These are phyloP conservation scores for Penicillium sp. DNA, from an alignment of 2,329 filamentous ascomycete genomes.

Conservation along the genomic window DNA sequence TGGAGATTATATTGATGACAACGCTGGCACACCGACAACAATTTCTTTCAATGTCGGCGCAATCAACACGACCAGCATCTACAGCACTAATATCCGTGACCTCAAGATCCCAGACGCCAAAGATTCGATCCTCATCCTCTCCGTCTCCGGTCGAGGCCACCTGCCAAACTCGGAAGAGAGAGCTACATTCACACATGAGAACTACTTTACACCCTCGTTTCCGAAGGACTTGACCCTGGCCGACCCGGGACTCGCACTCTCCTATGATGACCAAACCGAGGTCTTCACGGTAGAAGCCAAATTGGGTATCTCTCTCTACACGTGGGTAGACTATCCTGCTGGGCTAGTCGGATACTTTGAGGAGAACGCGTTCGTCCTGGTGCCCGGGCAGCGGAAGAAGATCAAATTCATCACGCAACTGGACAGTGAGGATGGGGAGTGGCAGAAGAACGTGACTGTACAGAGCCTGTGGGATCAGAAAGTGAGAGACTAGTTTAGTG, in stretches of 20 bases:
- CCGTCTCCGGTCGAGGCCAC: constrained; percentile 50
- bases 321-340: constrained; percentile 60
- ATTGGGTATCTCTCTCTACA: constrained; percentile 57
- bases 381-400: constrained; percentile 50
- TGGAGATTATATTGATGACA: constrained; percentile 47
- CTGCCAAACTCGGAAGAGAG: constrained; percentile 51
- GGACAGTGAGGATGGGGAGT: constrained; percentile 50
- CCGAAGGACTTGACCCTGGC: constrained; percentile 53
- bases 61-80: constrained; percentile 58
- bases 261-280: constrained; percentile 33
- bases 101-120: constrained; percentile 39
- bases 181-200: constrained; percentile 54
- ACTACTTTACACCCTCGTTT: constrained; percentile 55
- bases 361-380: constrained; percentile 58
- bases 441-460: constrained; percentile 55
- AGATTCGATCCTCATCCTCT: constrained; percentile 51
- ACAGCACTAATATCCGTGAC: constrained; percentile 45
- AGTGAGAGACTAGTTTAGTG: neutral
- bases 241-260: constrained; percentile 54
- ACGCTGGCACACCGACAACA: constrained; percentile 40
- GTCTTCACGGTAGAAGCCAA: constrained; percentile 56
- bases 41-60: constrained; percentile 53
- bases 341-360: constrained; percentile 58
- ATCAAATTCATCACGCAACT: constrained; percentile 54
- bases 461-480: constrained; percentile 58